Evolutionary conservation across 768 basidiomycete species (phyloP).

Genomic region (Suillus plorans): DNA sequence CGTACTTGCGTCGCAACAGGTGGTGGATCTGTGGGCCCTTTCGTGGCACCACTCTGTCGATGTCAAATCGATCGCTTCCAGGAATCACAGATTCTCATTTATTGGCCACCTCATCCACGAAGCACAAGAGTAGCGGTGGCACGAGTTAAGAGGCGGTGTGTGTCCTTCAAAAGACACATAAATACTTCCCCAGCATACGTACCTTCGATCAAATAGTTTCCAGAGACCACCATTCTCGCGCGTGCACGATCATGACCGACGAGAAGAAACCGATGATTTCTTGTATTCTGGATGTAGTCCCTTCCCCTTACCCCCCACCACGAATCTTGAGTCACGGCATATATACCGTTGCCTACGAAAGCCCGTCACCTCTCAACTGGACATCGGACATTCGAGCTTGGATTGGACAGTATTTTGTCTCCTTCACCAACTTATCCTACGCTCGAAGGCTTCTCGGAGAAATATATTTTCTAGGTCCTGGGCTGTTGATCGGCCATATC

Average conservation of each 20-base stretch:
- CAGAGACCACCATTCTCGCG: background rate
- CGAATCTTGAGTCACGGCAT: constrained; percentile 18
- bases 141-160: background rate
- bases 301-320: background rate
- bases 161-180: constrained; percentile 14
- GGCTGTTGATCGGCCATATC: constrained; percentile 21
- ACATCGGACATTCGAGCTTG: background rate
- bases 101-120: background rate
- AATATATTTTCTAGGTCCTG: constrained; percentile 21
- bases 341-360: constrained; percentile 24
- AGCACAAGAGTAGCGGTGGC: constrained; percentile 10
- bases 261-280: background rate
- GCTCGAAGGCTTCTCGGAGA: constrained; percentile 15
- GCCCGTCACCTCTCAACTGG: background rate
- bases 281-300: background rate
- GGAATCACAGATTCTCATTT: background rate
- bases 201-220: background rate
- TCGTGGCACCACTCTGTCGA: constrained; percentile 4
- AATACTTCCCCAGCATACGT: constrained; percentile 10
- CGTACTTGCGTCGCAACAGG: background rate
- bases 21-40: constrained; percentile 13
- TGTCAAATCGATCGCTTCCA: constrained; percentile 13
- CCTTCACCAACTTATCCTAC: constrained; percentile 2
- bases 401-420: background rate
- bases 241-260: background rate